Evolutionary conservation across 148 eudicot genomes (phyloP).

Genomic region (Salicornia ramosissima): DNA sequence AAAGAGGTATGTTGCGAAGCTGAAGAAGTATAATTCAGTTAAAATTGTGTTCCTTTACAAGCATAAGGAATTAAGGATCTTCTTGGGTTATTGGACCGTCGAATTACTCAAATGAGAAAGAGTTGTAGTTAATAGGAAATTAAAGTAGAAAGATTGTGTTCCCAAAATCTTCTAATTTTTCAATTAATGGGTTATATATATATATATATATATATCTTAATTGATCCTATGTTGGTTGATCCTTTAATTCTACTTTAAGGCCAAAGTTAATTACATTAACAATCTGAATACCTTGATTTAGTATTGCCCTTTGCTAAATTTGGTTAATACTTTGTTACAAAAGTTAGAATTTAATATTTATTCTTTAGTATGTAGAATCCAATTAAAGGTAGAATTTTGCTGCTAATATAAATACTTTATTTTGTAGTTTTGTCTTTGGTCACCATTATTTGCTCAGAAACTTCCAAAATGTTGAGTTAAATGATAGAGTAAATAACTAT

Average conservation of each 20-base stretch:
- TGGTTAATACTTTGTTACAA: conserved; percentile 13
- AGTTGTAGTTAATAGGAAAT: not conserved
- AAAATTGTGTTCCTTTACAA: too few species aligned
- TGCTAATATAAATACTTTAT: conserved; percentile 2
- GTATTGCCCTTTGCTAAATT: conserved; percentile 6
- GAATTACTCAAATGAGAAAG: too few species aligned
- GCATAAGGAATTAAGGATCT: too few species aligned
- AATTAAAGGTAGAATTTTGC: too few species aligned
- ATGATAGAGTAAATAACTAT: conserved; percentile 8
- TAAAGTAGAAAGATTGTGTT: not conserved
- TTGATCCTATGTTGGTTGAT: conserved; percentile 11
- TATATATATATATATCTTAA: too few species aligned
- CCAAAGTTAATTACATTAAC: not conserved
- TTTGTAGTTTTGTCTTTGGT: not conserved
- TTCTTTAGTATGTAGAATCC: too few species aligned
- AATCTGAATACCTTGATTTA: not conserved
- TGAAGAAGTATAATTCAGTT: too few species aligned
- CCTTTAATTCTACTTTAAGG: not conserved
- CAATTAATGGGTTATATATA: not conserved
- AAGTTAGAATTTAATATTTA: not conserved
- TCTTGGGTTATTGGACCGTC: not conserved
- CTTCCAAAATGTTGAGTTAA: conserved; percentile 2
- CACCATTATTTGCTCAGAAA: conserved; percentile 10
- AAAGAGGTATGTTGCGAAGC: too few species aligned
- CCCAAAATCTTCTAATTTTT: not conserved